phyloP scores from a whole-genome alignment of 371 early-diverging fungal genomes.

The Nematocida sp. region DNA sequence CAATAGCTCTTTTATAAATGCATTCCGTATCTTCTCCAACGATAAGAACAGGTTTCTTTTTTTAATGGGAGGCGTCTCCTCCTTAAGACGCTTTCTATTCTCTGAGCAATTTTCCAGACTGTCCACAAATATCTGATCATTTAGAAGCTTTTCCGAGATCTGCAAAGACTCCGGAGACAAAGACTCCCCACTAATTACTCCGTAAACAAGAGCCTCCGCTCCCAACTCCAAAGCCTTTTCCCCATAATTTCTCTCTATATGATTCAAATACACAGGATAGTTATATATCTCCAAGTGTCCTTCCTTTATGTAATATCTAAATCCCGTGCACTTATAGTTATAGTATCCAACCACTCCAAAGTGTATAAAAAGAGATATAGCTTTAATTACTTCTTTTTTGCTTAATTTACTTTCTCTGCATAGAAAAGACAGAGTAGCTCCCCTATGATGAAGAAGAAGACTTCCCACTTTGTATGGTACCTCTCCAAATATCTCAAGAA shows the following conservation, averaged over 20 bases:
- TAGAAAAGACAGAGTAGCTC: neutral
- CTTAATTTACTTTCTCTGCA: neutral
- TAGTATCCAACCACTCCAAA: constrained; percentile 35
- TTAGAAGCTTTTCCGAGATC: neutral
- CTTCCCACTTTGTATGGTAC: constrained; percentile 19
- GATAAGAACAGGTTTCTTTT: neutral
- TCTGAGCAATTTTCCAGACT: neutral
- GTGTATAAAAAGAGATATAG: constrained; percentile 46
- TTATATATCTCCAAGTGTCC: neutral
- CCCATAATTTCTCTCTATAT: constrained; percentile 1
- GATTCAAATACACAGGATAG: constrained; percentile 40
- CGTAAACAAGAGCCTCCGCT: constrained; percentile 13
- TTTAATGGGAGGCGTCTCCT: neutral
- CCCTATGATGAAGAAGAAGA: constrained; percentile 12
- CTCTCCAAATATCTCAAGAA: constrained; percentile 45
- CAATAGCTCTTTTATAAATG: neutral
- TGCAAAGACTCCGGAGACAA: constrained; percentile 6
- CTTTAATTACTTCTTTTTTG: constrained; percentile 23
- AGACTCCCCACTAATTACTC: neutral
- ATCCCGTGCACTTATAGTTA: constrained; percentile 1
- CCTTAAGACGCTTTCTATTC: neutral
- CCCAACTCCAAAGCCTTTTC: neutral
- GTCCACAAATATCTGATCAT: constrained; percentile 19
- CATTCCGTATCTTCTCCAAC: neutral
- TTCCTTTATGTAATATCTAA: constrained; percentile 21